A percentile compares a stretch with the other conserved stretches of the same genome.
phyloP scores from a whole-genome alignment of 1,139 yeast species.

The Yamadazyma atlantica region DNA sequence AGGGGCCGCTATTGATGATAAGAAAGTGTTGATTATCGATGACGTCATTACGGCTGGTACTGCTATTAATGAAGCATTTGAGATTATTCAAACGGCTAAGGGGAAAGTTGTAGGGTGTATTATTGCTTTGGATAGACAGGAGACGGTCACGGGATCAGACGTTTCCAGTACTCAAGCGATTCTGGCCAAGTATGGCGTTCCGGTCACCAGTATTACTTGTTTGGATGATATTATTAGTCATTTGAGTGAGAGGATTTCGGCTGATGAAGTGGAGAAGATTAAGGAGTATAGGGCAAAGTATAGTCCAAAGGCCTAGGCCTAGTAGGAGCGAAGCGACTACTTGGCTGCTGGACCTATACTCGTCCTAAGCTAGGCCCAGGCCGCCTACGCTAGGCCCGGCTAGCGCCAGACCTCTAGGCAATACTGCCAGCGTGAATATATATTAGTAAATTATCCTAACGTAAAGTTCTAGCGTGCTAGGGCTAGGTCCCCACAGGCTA shows the following conservation, averaged over 20 bases:
- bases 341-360: too few relatives aligned
- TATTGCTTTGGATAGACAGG: slow-evolving; percentile 94
- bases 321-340: too few relatives aligned
- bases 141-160: slow-evolving; percentile 67
- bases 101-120: slow-evolving; percentile 83
- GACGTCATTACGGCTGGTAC: slow-evolving; percentile 99
- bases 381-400: too few relatives aligned
- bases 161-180: slow-evolving; percentile 83
- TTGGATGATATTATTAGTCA: slow-evolving; percentile 72
- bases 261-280: slow-evolving; percentile 54
- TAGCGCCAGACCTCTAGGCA: too few relatives aligned
- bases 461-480: too few relatives aligned
- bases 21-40: slow-evolving; percentile 81
- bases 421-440: too few relatives aligned
- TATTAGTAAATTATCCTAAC: too few relatives aligned
- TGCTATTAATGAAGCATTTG: slow-evolving; percentile 92
- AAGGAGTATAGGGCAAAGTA: slow-evolving; percentile 58
- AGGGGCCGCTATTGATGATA: slow-evolving; percentile 72
- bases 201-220: slow-evolving; percentile 79
- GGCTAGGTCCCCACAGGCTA: too few relatives aligned
- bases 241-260: slow-evolving; percentile 53
- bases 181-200: slow-evolving; percentile 67
- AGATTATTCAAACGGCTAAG: slow-evolving; percentile 65
- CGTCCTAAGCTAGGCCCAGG: too few relatives aligned
- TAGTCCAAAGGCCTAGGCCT: slow-evolving; percentile 35